Conservation (phyloP, 345 rosid genomes). For the Linum usitatissimum region DNA sequence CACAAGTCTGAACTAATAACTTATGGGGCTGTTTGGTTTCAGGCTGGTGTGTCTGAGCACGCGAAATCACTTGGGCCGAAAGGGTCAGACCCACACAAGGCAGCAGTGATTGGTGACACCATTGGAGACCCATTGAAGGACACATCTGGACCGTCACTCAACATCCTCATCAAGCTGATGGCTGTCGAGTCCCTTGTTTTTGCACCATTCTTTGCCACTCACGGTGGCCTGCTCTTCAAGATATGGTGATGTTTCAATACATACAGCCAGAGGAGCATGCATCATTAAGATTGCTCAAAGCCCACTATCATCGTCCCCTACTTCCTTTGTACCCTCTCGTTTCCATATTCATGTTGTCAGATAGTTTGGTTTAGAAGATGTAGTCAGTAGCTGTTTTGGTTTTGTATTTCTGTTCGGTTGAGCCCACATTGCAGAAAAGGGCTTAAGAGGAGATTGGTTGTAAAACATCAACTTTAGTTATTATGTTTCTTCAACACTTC, state of each 20-base stretch:
- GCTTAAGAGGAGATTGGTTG: too few species aligned
- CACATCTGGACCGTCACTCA: conserved; percentile 62
- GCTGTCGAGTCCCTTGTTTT: conserved; percentile 66
- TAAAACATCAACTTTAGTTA: too few species aligned
- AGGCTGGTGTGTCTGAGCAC: conserved; percentile 56
- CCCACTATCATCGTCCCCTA: too few species aligned
- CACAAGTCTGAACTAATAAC: too few species aligned
- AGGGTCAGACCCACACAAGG: conserved; percentile 63
- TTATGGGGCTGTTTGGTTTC: background rate
- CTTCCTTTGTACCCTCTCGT: too few species aligned
- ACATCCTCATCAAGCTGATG: conserved; percentile 72
- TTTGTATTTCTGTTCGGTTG: too few species aligned
- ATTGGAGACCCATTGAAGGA: conserved; percentile 69
- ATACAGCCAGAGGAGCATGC: background rate
- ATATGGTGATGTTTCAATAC: background rate
- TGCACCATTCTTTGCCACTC: conserved; percentile 65
- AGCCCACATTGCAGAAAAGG: too few species aligned
- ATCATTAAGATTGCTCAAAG: too few species aligned
- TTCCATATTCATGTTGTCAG: background rate
- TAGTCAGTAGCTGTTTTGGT: too few species aligned
- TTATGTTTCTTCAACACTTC: too few species aligned
- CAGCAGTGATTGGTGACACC: conserved; percentile 65
- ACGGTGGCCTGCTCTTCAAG: conserved; percentile 53
- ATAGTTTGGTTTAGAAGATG: too few species aligned
- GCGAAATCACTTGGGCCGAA: conserved; percentile 54